Evolutionary conservation across 768 basidiomycete genomes (phyloP).

Genomic region (Hericium rajendrae): DNA sequence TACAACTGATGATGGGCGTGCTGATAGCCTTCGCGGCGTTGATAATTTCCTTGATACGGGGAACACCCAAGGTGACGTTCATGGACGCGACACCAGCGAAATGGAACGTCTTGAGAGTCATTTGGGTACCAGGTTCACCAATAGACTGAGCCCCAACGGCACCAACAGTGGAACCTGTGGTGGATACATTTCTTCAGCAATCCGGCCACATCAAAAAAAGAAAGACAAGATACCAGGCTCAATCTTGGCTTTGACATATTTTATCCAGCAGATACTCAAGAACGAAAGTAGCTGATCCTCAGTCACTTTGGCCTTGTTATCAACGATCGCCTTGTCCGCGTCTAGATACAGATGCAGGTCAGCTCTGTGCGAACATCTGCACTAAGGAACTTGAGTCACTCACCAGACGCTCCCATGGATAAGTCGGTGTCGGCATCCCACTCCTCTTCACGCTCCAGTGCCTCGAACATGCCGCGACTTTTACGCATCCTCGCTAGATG

Average conservation of each 20-base stretch:
- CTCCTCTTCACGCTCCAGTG: constrained; percentile 59
- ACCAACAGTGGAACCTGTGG: constrained; percentile 87
- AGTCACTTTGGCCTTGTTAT: constrained; percentile 88
- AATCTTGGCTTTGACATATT: constrained; percentile 91
- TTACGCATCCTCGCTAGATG: constrained; percentile 59
- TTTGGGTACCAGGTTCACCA: constrained; percentile 98
- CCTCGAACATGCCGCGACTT: constrained; percentile 76
- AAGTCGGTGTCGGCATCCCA: constrained; percentile 75
- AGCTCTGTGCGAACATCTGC: background rate
- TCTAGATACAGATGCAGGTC: constrained; percentile 25
- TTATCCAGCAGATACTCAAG: constrained; percentile 80
- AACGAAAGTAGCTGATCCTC: constrained; percentile 69
- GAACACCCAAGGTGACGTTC: constrained; percentile 99
- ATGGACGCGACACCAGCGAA: constrained; percentile 99
- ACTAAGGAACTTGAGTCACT: constrained; percentile 12
- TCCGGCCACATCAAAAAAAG: background rate
- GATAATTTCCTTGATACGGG: constrained; percentile 99
- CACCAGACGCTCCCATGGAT: constrained; percentile 65
- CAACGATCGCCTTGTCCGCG: constrained; percentile 65
- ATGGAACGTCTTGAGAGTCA: constrained; percentile 99
- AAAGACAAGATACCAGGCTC: constrained; percentile 61
- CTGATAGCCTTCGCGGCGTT: constrained; percentile 97
- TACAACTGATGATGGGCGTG: constrained; percentile 97
- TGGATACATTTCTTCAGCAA: background rate
- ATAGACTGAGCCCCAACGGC: constrained; percentile 99